Evolutionary conservation across 805 yeast genomes (phyloP).

Genomic region (Priceomyces carsonii): DNA sequence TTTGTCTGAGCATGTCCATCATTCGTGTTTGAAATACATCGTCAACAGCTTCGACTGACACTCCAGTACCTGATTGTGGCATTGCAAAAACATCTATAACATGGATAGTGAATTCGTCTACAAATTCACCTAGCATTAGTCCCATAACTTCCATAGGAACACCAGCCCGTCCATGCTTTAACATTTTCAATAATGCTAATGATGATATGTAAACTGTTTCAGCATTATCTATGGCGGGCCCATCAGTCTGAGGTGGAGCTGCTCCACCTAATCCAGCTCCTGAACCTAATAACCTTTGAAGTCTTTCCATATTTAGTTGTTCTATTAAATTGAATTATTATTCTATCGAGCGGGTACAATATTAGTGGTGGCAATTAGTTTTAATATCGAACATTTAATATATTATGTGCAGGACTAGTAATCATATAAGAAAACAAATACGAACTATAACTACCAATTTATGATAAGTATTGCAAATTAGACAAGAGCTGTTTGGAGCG

Average conservation of each 20-base stretch:
- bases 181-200: conserved; percentile 91
- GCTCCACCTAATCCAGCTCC: conserved; percentile 48
- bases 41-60: conserved; percentile 98
- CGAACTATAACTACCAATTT: too few species aligned
- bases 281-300: conserved; percentile 47
- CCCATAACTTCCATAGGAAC: conserved; percentile 90
- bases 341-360: background rate
- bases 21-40: conserved; percentile 97
- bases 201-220: conserved; percentile 97
- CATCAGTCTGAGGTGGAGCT: conserved; percentile 53
- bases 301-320: conserved; percentile 44
- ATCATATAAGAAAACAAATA: too few species aligned
- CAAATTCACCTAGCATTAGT: conserved; percentile 95
- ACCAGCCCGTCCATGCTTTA: conserved; percentile 95
- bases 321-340: background rate
- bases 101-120: conserved; percentile 94
- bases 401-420: too few species aligned
- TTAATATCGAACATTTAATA: too few species aligned
- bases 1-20: conserved; percentile 99
- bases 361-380: conserved; percentile 18
- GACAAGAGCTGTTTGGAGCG: too few species aligned
- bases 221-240: conserved; percentile 88
- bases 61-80: conserved; percentile 99
- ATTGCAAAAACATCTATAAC: conserved; percentile 98
- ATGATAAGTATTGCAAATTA: too few species aligned